Evolutionary conservation across 345 rosid genomes (phyloP).

Genomic region (Dovyalis caffra): DNA sequence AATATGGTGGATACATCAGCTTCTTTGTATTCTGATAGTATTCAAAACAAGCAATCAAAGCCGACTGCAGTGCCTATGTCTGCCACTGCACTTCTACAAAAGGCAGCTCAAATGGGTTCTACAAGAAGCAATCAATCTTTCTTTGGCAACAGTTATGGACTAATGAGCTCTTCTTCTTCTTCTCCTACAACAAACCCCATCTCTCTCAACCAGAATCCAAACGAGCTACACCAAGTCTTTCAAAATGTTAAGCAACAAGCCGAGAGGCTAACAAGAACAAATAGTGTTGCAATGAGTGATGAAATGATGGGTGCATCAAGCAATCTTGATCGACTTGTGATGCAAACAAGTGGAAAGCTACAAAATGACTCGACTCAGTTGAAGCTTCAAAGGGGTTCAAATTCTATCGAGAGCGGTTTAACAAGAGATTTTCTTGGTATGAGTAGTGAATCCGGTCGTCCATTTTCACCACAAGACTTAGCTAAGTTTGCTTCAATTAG

Average conservation of each 20-base stretch:
- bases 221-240: slow-evolving; percentile 34
- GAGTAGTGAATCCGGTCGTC: slow-evolving; percentile 46
- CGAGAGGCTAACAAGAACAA: slow-evolving; percentile 11
- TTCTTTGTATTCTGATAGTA: slow-evolving; percentile 37
- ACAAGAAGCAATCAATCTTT: slow-evolving; percentile 65
- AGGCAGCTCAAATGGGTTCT: slow-evolving; percentile 96
- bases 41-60: slow-evolving; percentile 39
- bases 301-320: slow-evolving; percentile 23
- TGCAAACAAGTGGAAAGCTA: slow-evolving; percentile 31
- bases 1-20: slow-evolving; percentile 22
- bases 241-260: slow-evolving; percentile 34
- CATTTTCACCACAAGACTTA: slow-evolving; percentile 60
- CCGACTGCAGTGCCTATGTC: slow-evolving; percentile 58
- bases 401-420: slow-evolving; percentile 40
- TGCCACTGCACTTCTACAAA: slow-evolving; percentile 88
- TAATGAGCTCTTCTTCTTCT: slow-evolving; percentile 48
- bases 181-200: slow-evolving; percentile 31
- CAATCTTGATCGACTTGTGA: slow-evolving; percentile 32
- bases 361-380: slow-evolving; percentile 20
- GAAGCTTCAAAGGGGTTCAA: slow-evolving; percentile 36
- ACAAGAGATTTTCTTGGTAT: slow-evolving; percentile 87
- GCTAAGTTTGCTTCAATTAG: slow-evolving; percentile 72
- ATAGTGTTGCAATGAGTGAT: slow-evolving; percentile 11
- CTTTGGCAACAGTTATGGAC: slow-evolving; percentile 38
- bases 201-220: slow-evolving; percentile 21